These are phyloP conservation scores for Boletus rubescentipes DNA, from an alignment of 768 basidiomycete genomes.

Conservation along the genomic window DNA sequence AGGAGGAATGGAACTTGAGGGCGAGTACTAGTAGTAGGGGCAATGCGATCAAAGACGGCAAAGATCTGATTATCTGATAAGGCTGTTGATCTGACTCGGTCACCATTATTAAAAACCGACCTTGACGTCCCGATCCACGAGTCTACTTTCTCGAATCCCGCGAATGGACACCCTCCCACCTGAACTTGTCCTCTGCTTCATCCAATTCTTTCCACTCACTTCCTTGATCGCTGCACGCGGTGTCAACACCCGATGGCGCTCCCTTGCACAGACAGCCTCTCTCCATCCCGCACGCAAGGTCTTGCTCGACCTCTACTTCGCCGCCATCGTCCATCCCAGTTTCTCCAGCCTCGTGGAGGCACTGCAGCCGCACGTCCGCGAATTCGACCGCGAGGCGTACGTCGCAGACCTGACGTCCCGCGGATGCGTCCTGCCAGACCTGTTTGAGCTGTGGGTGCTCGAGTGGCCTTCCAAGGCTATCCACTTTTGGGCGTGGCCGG, in stretches of 20 bases:
- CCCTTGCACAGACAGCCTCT: background rate
- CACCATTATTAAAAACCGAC: no score
- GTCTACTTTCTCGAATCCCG: no score
- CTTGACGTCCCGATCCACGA: no score
- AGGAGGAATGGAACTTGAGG: no score
- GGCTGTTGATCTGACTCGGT: no score
- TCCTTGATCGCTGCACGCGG: background rate
- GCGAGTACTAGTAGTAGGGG: no score
- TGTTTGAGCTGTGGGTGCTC: background rate
- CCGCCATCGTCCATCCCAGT: background rate
- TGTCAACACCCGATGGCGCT: background rate
- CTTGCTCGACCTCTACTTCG: background rate
- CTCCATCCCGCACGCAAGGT: background rate
- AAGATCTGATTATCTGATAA: no score
- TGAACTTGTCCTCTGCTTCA: background rate
- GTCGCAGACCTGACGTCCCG: background rate
- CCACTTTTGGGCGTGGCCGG: background rate
- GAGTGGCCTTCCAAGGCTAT: background rate
- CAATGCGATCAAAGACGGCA: no score
- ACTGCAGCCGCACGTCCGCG: background rate
- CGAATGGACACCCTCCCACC: background rate
- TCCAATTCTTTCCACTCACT: background rate
- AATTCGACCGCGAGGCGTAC: background rate
- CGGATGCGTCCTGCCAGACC: background rate
- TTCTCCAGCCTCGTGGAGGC: background rate